Base-by-base conservation (phyloP, 78 protist genomes). In the Dictyostelium capitatum region DNA sequence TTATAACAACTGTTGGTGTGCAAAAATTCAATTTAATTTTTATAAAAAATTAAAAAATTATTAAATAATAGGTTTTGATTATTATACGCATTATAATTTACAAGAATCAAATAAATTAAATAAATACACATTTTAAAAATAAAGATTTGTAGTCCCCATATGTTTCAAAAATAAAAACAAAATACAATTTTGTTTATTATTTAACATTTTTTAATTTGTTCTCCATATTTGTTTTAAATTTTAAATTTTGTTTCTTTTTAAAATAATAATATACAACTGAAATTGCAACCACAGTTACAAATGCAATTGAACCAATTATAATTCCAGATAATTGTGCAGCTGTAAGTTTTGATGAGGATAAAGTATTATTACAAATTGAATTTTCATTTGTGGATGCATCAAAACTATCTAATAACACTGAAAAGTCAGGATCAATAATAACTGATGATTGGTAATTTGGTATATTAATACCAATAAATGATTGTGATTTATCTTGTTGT, bases 251-350 rank as follows among this genome's bases (percentile, higher is more conserved):
- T 72, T n/a, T 72, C 20, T 6, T n/a, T 41, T 72, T 72, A 20
- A 32, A 6, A 41, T 20, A 6, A 19, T 32, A 30, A 43, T 72
- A 72, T 6, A 15, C 19, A 10, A 41, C 43, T 72, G 53, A 20
- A 0, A 41, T 19, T 30, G 12, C 10, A 4, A 19, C n/a, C 11
- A 30, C 6, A 8, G 23, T 20, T 9, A 20, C 79, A 41, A 72
- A 72, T 1, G 19, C 56, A 46, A 72, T 56, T 28, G 51, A 47
- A 14, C 90, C 90, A 53, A 83, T 51, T 20, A 72, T 20, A 20
- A 83, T 54, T 70, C 90, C 90, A 1, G 81, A 72, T 4, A 83
- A 20, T 70, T 69, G 72, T 10, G 72, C 37, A 19, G n/a, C n/a
- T 19, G 78, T n/a, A 28, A 83, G 6, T 48, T 43, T 80, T 59